Conservation (phyloP, 2,329 filamentous ascomycete species). For the Botrytis paeoniae region DNA sequence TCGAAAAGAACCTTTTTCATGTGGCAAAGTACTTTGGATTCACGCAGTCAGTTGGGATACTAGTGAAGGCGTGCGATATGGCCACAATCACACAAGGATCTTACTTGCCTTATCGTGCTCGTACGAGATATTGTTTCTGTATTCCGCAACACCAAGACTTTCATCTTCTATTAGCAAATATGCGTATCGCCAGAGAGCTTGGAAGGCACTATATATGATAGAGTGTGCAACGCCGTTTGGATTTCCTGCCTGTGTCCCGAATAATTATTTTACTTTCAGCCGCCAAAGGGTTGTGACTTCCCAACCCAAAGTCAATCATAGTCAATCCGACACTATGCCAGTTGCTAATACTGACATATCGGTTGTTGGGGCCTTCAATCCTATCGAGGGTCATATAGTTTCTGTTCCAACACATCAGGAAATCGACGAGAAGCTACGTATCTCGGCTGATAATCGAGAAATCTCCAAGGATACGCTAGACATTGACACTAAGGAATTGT, state of each 20-base stretch:
- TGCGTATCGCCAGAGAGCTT: background rate
- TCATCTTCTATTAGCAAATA: background rate
- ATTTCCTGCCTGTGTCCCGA: background rate
- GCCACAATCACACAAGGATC: background rate
- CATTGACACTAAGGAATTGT: slow-evolving; percentile 29
- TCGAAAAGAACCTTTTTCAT: background rate
- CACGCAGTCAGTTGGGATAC: background rate
- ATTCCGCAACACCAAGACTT: background rate
- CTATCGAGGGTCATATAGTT: slow-evolving; percentile 37
- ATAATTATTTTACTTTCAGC: background rate
- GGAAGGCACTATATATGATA: background rate
- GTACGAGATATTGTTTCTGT: background rate
- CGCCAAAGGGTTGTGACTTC: background rate
- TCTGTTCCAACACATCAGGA: slow-evolving; percentile 34
- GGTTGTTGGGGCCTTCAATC: slow-evolving; percentile 35
- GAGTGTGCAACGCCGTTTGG: background rate
- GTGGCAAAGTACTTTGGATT: background rate
- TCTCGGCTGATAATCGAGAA: slow-evolving; percentile 19
- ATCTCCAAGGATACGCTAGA: slow-evolving; percentile 23
- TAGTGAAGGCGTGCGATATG: slow-evolving; percentile 10
- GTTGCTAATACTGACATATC: slow-evolving; percentile 27
- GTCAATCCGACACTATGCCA: slow-evolving; percentile 23
- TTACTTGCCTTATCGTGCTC: background rate
- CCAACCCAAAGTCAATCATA: background rate
- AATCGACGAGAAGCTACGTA: slow-evolving; percentile 37